Evolutionary conservation across 805 yeast species (phyloP).

Genomic region (Saccharomycopsis lassenensis): DNA sequence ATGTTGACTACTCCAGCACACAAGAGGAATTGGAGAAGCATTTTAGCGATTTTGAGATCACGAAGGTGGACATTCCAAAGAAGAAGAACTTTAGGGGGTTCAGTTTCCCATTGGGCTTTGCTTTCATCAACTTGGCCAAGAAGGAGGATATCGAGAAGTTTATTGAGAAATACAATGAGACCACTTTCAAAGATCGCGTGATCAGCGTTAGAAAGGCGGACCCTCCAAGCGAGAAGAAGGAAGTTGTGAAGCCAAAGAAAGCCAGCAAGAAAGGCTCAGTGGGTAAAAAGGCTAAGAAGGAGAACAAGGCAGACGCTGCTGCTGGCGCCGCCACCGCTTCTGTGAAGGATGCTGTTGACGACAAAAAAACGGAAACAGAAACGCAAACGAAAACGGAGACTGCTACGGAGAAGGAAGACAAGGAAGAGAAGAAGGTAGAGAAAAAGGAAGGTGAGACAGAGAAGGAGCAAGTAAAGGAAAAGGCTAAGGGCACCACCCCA

Average conservation of each 20-base stretch:
- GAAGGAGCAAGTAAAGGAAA: conserved; percentile 16
- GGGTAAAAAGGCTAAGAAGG: conserved; percentile 13
- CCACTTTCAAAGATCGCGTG: conserved; percentile 34
- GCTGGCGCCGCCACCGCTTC: conserved; percentile 14
- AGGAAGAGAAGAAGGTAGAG: conserved; percentile 1
- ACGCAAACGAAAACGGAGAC: conserved; percentile 8
- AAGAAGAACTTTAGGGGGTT: conserved; percentile 18
- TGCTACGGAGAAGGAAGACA: not conserved
- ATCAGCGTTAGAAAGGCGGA: conserved; percentile 44
- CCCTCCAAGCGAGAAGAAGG: conserved; percentile 24
- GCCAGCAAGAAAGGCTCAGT: too few species aligned
- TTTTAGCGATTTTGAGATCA: conserved; percentile 37
- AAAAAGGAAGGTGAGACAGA: conserved; percentile 15
- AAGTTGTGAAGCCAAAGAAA: conserved; percentile 20
- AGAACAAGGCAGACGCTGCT: conserved; percentile 13
- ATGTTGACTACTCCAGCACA: conserved; percentile 49
- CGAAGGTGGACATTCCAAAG: conserved; percentile 43
- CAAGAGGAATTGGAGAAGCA: conserved; percentile 44
- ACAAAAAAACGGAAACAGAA: conserved; percentile 13
- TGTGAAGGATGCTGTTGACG: not conserved
- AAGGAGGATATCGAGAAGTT: conserved; percentile 34
- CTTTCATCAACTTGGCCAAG: conserved; percentile 42
- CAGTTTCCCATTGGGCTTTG: conserved; percentile 42
- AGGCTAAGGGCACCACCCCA: conserved; percentile 9
- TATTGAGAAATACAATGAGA: conserved; percentile 31